Evolutionary conservation across 176 grass and related monocot genomes (phyloP), one percentile per base, ranked within the genome.

Genomic region (Thinopyrum elongatum): DNA sequence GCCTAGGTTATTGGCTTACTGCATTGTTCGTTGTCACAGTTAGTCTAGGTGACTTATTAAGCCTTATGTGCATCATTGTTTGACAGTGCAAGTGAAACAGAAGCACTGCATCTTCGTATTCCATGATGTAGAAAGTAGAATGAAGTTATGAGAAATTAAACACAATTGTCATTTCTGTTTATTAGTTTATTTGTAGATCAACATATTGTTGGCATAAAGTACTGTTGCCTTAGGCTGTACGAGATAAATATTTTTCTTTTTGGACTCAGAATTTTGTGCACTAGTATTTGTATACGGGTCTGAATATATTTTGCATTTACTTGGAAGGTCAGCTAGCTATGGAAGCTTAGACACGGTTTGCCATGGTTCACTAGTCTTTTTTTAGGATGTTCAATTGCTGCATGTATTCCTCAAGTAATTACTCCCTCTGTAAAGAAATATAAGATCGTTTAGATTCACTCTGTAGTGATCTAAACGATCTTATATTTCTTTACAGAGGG

Each of bases 71-170:
- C 44, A 42, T 30, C 64, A 33, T 59, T 42, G 44, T 79, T 71
- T 86, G 11, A 86, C 65, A 61, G 27, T 60, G 21, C 65, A 79
- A 79, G 74, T 65, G 49, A 30, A 75, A 75, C 76, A 35, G 71
- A 84, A 46, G 26, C 61, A 47, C 41, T 30, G 38, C 38, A 62
- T 78, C 31, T 58, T 69, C 21, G 11, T 79, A 31, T 60, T 79
- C 51, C 68, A 33, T 70, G 17, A 44, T 86, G 84, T 70, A 79
- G 30, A 22, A 44, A 80, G 84, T 70, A 79, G 30, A 22, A 60
- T 16, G 4, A 55, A 47, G 27, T 71, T 80, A 5, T 86, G 12
- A 35, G 38, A 61, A 80, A 80, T 27, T 59, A 67, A 58, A 70
- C 22, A 30, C 65, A 70, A 70, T 70, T 12, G 9, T 16, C n/a